Conservation (phyloP, 768 basidiomycete genomes). For the Leucogyrophana mollusca region DNA sequence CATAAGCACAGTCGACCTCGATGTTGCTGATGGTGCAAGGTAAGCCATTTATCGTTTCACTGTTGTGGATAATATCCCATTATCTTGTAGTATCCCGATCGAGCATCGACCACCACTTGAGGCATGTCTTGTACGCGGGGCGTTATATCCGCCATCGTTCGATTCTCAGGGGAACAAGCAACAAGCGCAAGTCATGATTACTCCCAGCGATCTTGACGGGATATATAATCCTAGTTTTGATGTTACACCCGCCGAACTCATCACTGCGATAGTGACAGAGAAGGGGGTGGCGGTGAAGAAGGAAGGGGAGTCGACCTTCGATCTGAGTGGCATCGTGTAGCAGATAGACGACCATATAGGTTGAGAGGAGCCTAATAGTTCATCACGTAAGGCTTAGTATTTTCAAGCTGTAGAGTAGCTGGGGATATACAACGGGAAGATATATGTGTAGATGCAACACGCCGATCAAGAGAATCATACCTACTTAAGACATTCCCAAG, state of each 20-base stretch:
- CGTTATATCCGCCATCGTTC: constrained; percentile 54
- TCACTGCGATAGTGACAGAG: constrained; percentile 95
- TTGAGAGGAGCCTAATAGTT: too few relatives aligned
- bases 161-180: constrained; percentile 44
- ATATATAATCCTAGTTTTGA: constrained; percentile 96
- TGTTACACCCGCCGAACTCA: constrained; percentile 91
- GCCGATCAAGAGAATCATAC: not conserved
- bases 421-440: too few relatives aligned
- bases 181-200: constrained; percentile 82
- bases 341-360: not conserved
- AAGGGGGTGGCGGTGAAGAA: constrained; percentile 83
- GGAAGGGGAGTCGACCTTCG: constrained; percentile 56
- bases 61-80: constrained; percentile 2
- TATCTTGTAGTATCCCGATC: constrained; percentile 71
- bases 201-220: constrained; percentile 57
- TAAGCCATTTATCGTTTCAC: constrained; percentile 21
- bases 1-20: constrained; percentile 87
- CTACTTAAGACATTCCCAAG: too few relatives aligned
- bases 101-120: constrained; percentile 89
- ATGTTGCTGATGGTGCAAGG: constrained; percentile 67
- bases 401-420: too few relatives aligned
- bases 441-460: too few relatives aligned
- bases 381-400: too few relatives aligned
- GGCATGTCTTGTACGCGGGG: constrained; percentile 85
- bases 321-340: constrained; percentile 58